phyloP scores from a whole-genome alignment of 2,329 filamentous ascomycete species.

The Seiridium unicorne region DNA sequence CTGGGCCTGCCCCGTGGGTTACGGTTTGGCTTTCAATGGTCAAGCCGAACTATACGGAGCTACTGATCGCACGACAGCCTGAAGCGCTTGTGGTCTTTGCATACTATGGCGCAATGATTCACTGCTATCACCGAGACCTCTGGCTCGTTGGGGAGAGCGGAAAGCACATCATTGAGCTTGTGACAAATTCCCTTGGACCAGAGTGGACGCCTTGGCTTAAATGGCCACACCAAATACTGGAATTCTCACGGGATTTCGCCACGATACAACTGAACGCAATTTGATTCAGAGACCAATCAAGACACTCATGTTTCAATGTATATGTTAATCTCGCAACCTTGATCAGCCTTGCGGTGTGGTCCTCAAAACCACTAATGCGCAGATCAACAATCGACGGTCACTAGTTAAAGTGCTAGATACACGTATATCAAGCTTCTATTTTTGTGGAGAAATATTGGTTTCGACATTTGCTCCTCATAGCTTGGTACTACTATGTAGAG shows the following conservation, averaged over 20 bases:
- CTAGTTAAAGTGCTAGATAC: too few species aligned
- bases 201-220: neutral
- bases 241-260: neutral
- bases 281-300: too few species aligned
- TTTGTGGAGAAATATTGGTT: too few species aligned
- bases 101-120: slow-evolving; percentile 25
- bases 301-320: too few species aligned
- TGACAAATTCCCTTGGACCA: neutral
- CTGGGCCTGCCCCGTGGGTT: neutral
- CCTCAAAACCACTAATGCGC: too few species aligned
- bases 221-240: neutral
- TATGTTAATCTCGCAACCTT: too few species aligned
- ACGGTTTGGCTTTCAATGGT: neutral
- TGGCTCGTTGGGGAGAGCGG: slow-evolving; percentile 24
- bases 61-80: slow-evolving; percentile 18
- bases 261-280: too few species aligned
- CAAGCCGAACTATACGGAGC: slow-evolving; percentile 7
- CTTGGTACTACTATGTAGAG: too few species aligned
- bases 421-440: too few species aligned
- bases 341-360: too few species aligned
- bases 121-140: slow-evolving; percentile 17
- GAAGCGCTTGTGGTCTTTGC: slow-evolving; percentile 25
- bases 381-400: too few species aligned
- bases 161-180: slow-evolving; percentile 1
- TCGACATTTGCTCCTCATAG: too few species aligned